Percentiles rank a stretch among this genome's conserved stretches.
Evolutionary conservation across 1,139 yeast species (phyloP).

Genomic region (Sugiyamaella sp.): DNA sequence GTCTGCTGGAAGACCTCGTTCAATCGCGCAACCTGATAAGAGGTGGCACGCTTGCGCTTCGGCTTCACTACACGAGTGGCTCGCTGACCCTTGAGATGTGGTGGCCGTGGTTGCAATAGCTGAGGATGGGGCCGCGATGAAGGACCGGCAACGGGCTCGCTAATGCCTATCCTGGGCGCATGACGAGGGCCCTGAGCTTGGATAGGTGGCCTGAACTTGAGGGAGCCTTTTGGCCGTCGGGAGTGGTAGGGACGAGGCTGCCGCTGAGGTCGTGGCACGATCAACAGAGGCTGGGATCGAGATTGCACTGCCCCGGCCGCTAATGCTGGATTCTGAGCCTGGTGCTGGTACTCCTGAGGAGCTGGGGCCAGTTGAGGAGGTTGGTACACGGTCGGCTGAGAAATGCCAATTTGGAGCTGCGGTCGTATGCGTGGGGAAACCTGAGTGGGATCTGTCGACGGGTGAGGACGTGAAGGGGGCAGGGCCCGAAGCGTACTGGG

Average conservation of each 20-base stretch:
- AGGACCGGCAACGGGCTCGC: neutral
- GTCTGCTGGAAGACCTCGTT: slow-evolving; percentile 43
- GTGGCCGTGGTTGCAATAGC: slow-evolving; percentile 15
- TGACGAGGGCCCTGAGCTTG: slow-evolving; percentile 4
- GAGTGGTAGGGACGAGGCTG: neutral
- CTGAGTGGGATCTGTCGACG: neutral
- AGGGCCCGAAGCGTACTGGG: neutral
- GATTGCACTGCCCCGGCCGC: too few relatives aligned
- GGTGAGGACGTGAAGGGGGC: slow-evolving; percentile 11
- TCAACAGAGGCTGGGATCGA: neutral
- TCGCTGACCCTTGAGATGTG: slow-evolving; percentile 4
- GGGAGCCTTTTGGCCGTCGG: slow-evolving; percentile 4
- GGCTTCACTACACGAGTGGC: slow-evolving; percentile 35
- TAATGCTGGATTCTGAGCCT: neutral
- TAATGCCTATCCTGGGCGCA: neutral
- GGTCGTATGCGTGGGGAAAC: neutral
- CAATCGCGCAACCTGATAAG: slow-evolving; percentile 41
- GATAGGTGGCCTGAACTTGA: slow-evolving; percentile 6
- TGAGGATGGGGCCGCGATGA: neutral
- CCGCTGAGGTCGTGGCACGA: slow-evolving; percentile 1
- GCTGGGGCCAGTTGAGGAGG: slow-evolving; percentile 6
- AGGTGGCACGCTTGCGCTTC: slow-evolving; percentile 44
- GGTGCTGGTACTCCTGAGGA: slow-evolving; percentile 17
- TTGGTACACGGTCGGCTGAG: neutral
- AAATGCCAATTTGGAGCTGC: neutral